Evolutionary conservation across 2,329 filamentous ascomycete genomes (phyloP), one percentile per base, ranked within the genome.

Genomic region (Fusarium agapanthi): DNA sequence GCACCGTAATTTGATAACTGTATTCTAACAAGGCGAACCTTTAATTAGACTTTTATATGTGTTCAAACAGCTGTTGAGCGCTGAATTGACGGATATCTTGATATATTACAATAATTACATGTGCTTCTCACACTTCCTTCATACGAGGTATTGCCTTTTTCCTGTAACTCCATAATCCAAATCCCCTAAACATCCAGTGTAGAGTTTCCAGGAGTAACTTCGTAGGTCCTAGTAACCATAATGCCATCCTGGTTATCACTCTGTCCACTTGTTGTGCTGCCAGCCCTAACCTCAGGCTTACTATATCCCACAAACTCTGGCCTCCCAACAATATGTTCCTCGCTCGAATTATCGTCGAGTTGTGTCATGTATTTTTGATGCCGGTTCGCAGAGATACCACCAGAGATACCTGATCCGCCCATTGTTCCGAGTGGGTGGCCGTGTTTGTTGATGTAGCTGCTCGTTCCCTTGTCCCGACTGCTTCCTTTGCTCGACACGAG

Each of bases 401-500:
- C 63, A 1, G 64, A 65, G 7, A 65, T 69, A 12, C 68, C 75
- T 44, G 70, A 72, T 37, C 73, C 74, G 6, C 77, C 75, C 18
- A 80, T 76, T 4, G 76, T 79, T 20, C 66, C 71, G 13, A 80
- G 58, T 3, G 72, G 66, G 24, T 80, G 74, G 24, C 76, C 72
- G 61, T 74, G 74, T 13, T 61, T 77, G 57, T 78, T 76, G 35
- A 58, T 59, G 53, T 75, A 78, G n/a, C 69, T 74, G 53, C 71
- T 76, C 9, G 67, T 66, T 53, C 75, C 73, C 50, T 78, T 76
- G 14, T 74, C 67, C 28, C 66, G 74, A 35, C 77, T 80, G 66
- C 77, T 79, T 18, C 77, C 75, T 28, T 80, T 78, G 61, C 78
- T 79, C n/a, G 79, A 79, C 15, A 75, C 75, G 59, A 82, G 75